phyloP scores from a whole-genome alignment of 805 yeast species.

The Vanderwaltozyma yarrowii region DNA sequence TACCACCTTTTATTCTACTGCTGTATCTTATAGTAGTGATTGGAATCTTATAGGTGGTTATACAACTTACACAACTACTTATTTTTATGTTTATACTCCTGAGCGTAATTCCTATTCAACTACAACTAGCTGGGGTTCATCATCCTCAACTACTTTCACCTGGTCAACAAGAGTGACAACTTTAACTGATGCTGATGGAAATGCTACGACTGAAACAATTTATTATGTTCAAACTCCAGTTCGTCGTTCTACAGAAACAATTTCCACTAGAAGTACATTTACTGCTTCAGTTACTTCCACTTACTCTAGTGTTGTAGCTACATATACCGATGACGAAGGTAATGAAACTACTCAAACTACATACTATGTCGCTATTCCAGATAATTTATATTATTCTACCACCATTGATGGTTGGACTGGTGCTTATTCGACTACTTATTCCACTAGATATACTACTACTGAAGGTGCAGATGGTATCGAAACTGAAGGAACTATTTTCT shows the following conservation, averaged over 20 bases:
- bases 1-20: conserved; percentile 1
- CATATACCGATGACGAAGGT: neutral
- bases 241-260: neutral
- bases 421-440: neutral
- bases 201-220: neutral
- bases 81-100: neutral
- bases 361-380: conserved; percentile 1
- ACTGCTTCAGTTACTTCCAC: neutral
- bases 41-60: neutral
- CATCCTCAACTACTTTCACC: neutral
- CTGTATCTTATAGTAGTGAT: neutral
- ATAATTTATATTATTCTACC: neutral
- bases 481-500: neutral
- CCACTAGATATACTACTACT: neutral
- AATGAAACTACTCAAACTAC: neutral
- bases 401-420: conserved; percentile 1
- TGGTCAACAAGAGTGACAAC: neutral
- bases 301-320: neutral
- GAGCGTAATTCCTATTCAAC: neutral
- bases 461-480: neutral
- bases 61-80: neutral
- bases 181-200: neutral
- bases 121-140: neutral
- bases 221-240: conserved; percentile 1
- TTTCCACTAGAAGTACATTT: neutral